A percentile compares a stretch with the other conserved stretches of the same genome.
Conservation (phyloP, 768 basidiomycete species). For the Harrya chromipes region DNA sequence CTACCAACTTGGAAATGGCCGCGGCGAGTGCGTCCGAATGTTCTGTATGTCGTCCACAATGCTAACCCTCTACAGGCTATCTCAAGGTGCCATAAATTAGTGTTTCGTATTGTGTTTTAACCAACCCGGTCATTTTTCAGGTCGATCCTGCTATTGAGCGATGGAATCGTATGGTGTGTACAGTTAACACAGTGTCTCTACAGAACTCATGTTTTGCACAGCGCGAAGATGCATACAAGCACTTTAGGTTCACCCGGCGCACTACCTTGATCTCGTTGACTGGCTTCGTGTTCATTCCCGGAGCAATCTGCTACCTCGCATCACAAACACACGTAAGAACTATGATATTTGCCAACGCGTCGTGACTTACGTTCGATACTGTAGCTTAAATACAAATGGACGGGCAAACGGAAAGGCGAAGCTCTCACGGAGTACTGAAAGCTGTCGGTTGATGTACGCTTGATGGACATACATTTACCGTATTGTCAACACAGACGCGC, state of each 20-base stretch:
- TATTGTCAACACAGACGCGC: neutral
- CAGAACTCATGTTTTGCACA: conserved; percentile 25
- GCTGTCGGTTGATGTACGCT: neutral
- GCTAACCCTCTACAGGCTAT: conserved; percentile 41
- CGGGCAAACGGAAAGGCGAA: conserved; percentile 47
- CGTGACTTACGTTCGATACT: conserved; percentile 1
- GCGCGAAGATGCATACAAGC: conserved; percentile 83
- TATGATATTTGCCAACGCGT: conserved; percentile 28
- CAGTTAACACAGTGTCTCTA: conserved; percentile 5
- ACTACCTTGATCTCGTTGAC: conserved; percentile 59
- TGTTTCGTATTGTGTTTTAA: neutral
- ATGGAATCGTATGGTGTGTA: conserved; percentile 58
- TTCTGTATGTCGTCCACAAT: neutral
- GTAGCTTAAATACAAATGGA: conserved; percentile 55
- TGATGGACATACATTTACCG: neutral
- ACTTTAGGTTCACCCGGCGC: conserved; percentile 75
- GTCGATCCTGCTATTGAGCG: conserved; percentile 59
- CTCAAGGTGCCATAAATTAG: conserved; percentile 45
- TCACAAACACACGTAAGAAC: conserved; percentile 33
- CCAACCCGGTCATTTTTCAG: conserved; percentile 12
- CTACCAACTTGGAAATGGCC: conserved; percentile 47
- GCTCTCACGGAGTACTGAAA: conserved; percentile 34
- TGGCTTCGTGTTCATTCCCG: conserved; percentile 66
- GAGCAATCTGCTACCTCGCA: conserved; percentile 46
- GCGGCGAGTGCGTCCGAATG: conserved; percentile 52